Base-by-base conservation (phyloP, 257 asterid genomes). In the Solanum chilense region DNA sequence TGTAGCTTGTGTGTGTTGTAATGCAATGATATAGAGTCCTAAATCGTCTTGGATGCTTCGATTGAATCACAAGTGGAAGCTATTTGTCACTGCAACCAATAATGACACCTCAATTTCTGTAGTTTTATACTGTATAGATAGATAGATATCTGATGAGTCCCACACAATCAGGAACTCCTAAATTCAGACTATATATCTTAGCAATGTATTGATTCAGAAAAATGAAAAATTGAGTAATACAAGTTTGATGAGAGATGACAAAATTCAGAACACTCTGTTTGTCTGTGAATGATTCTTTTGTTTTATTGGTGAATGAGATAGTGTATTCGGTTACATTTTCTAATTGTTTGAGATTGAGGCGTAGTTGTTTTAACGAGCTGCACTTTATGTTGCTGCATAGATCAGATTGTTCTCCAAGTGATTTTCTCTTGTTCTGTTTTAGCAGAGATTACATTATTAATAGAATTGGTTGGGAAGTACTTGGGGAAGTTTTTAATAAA, bases 11-110 rank as follows among this genome's bases (percentile, higher is more conserved):
- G 12, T 10, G 75, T 37, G 78, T 60, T 76, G 62, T 83, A 78
- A 88, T 35, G 87, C 49, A 68, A 64, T 29, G 81, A 74, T 10
- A 74, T 21, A 76, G 77, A 62, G 89, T 89, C 88, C 89, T 84
- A 91, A 73, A 80, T 86, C 78, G 85, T 78, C 88, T 86, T 73
- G 89, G 88, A 41, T 73, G 88, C 87, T 88, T 89, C 87, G 85
- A 71, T 71, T 89, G 87, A 84, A 47, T 84, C 62, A 84, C 87
- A 64, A 84, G 87, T 66, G 80, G 80, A 84, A 66, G 69, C 87
- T 84, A 66, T 85, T 85, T 85, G 78, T 6, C 69, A 85, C 82
- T 69, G 87, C 87, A 49, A 21, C 87, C 82, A 27, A 70, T 85
- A 6, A 29, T 70, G 82, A 70, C 83, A 70, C 87, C n/a, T 16